Evolutionary conservation across 2,329 filamentous ascomycete species (phyloP), one percentile per base, ranked within the genome.

Genomic region (Paecilomyces formosus): DNA sequence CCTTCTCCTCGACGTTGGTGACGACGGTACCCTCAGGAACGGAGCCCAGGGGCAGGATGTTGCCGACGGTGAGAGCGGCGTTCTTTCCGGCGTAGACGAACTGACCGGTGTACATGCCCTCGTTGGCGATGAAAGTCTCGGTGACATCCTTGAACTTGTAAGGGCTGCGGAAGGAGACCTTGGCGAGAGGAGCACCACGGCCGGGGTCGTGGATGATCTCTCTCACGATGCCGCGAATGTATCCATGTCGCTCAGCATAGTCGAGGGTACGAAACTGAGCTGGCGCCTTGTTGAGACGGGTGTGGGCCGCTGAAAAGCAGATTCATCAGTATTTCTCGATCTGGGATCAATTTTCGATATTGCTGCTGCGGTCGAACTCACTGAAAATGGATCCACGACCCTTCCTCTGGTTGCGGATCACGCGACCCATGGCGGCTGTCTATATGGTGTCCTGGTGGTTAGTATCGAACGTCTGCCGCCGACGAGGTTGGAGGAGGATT

Each of bases 1-100:
- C 82, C 87, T 97, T 96, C 88, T 97, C 93, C 86, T 99, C 94
- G 73, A 99, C 94, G 84, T 99, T 99, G 80, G 90, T 92, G 74
- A 99, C 86, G 73, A 99, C 93, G 80, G 94, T 99, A 91, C 94
- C 94, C 86, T 99, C 94, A 70, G 94, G 94, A 78, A 97, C 89
- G 76, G 90, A 91, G 77, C 87, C 86, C 71, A 99, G 87, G 68
- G 94, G 94, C 65, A 99, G 90, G 77, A 99, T 82, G 86, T 99
- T 99, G 81, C 94, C 94, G 80, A 99, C 88, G 75, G 90, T 97
- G 76, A 99, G 87, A 69, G 88, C 85, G 74, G 94, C 94, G 83
- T 96, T 94, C 91, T 99, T 99, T 79, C 94, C 94, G 78, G 93
- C 94, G 83, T 99, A 99, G 88, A 99, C 92, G 87, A 99, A 99